Percentiles rank a stretch among this genome's conserved stretches.
Evolutionary conservation across 1,284 basidiomycete genomes (phyloP).

Genomic region (Cutaneotrichosporon sp.): DNA sequence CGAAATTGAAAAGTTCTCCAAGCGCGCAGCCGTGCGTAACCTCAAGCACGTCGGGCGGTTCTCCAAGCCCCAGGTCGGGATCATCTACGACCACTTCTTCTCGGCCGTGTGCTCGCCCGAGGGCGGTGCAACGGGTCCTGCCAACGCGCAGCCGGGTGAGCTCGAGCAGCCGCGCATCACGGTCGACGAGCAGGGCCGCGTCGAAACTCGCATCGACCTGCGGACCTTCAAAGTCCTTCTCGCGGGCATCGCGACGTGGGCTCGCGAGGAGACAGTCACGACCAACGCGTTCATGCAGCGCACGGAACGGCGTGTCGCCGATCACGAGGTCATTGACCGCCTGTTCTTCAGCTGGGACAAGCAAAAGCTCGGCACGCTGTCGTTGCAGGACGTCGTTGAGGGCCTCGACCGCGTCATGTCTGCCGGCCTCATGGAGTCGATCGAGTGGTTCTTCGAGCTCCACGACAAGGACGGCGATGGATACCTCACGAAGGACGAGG

Average conservation of each 20-base stretch:
- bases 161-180: conserved; percentile 42
- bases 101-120: conserved; percentile 66
- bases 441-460: conserved; percentile 96
- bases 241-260: conserved; percentile 93
- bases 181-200: conserved; percentile 57
- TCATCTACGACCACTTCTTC: conserved; percentile 86
- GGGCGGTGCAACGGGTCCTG: conserved; percentile 11
- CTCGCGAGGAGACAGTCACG: conserved; percentile 88
- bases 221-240: conserved; percentile 83
- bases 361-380: conserved; percentile 70
- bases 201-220: conserved; percentile 82
- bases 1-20: conserved; percentile 92
- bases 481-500: conserved; percentile 90
- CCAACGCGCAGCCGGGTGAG: conserved; percentile 22
- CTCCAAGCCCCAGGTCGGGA: conserved; percentile 79
- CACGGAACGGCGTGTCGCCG: conserved; percentile 49
- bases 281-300: conserved; percentile 81
- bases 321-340: conserved; percentile 54
- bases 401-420: conserved; percentile 90
- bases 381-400: conserved; percentile 82
- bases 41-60: conserved; percentile 76
- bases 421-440: conserved; percentile 95
- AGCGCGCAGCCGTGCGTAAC: conserved; percentile 88
- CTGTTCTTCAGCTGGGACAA: conserved; percentile 89
- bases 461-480: conserved; percentile 96